Evolutionary conservation across 2,329 filamentous ascomycete genomes (phyloP), one percentile per base, ranked within the genome.

Genomic region (Talaromyces pinophilus): DNA sequence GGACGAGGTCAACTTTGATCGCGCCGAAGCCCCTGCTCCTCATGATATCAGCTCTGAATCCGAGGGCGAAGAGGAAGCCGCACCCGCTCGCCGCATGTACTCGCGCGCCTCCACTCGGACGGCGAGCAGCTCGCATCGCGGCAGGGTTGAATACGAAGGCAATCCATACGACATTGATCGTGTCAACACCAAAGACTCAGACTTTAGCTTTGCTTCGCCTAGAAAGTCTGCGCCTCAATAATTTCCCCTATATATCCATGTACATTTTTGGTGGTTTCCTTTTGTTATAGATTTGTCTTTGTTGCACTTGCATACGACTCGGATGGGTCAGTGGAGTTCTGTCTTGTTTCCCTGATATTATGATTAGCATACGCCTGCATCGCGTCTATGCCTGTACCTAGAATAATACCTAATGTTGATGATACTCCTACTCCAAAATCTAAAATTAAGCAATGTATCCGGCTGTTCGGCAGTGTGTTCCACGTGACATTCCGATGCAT

Each of bases 131-230:
- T 52, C 70, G 5, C 48, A 30, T 48, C 70, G 69, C 44, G 61
- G 65, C n/a, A 70, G 69, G 38, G 70, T 44, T 42, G 69, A 75
- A n/a, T 82, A 82, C 55, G 79, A 82, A 17, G 78, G 75, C 10
- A 82, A 80, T 61, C 80, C 80, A 2, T 82, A 78, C 68, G 78
- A 80, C 66, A 75, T 82, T 66, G 80, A 82, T 63, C 75, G 79
- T 22, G 79, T 82, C 52, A 76, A 82, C 69, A 81, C 80, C 2
- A 73, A 70, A 38, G 75, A 80, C 30, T 78, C 78, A 13, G 59
- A 67, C 35, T 65, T 67, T 33, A 67, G 57, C 46, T 28, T 66
- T 17, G 28, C n/a, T n/a, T n/a, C 35, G 2, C 59, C 46, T 2
- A 48, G 46, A 28, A 64, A 64, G 30, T 65, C 55, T 44, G 17